Percentiles rank a stretch among this genome's conserved stretches.
Conservation (phyloP, 31 red algal genomes). For the Porphyra umbilicalis region DNA sequence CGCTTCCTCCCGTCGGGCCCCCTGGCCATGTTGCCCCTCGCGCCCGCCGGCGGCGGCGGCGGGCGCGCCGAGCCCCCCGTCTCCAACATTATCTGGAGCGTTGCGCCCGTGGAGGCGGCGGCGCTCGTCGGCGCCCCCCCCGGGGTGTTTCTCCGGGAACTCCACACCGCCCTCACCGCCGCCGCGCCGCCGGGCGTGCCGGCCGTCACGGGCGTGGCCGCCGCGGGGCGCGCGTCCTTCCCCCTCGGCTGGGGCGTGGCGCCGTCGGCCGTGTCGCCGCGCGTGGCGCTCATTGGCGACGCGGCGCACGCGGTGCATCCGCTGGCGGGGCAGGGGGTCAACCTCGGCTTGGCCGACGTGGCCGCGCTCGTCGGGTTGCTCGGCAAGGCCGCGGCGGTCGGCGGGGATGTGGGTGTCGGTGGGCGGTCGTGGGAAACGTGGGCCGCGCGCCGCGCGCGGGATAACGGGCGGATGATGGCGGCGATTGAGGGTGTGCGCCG, state of each 20-base stretch:
- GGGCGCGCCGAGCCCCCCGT: not conserved
- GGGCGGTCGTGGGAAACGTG: conserved; percentile 7
- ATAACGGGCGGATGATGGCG: not conserved
- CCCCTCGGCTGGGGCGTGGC: conserved; percentile 70
- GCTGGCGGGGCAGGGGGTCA: conserved; percentile 97
- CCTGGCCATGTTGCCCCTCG: conserved; percentile 77
- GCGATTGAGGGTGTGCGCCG: conserved; percentile 1
- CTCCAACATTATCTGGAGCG: conserved; percentile 89
- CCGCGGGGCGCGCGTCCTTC: conserved; percentile 30
- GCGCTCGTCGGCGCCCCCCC: conserved; percentile 36
- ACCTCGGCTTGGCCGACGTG: conserved; percentile 89
- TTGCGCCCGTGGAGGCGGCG: conserved; percentile 56
- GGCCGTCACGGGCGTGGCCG: conserved; percentile 1
- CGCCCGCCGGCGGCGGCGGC: conserved; percentile 10
- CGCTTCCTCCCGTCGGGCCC: conserved; percentile 83
- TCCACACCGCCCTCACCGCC: conserved; percentile 43
- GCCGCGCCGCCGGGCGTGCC: not conserved
- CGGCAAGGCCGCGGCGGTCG: conserved; percentile 28
- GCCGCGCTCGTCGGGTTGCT: conserved; percentile 31
- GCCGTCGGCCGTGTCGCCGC: conserved; percentile 38
- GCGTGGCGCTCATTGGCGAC: conserved; percentile 89
- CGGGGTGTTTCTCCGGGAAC: conserved; percentile 60
- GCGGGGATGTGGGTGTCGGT: conserved; percentile 74
- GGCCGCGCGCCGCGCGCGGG: not conserved
- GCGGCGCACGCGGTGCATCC: conserved; percentile 96